phyloP scores from a whole-genome alignment of 2,329 filamentous ascomycete genomes.

The Endothia cerciana region DNA sequence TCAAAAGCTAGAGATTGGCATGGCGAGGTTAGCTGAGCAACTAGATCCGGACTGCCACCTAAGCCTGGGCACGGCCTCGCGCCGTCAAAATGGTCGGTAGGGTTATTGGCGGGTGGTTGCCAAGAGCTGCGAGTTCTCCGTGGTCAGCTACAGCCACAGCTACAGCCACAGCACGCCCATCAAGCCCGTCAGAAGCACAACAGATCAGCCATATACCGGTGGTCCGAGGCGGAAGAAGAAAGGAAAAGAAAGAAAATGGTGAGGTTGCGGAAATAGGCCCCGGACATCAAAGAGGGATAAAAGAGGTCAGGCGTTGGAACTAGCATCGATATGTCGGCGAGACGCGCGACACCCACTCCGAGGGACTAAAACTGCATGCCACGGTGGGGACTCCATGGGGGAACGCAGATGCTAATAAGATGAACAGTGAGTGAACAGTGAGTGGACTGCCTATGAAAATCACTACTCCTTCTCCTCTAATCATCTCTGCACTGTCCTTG shows the following conservation, averaged over 20 bases:
- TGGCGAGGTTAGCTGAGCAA: background rate
- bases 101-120: background rate
- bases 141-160: too few species aligned
- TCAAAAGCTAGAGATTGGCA: background rate
- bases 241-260: background rate
- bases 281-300: background rate
- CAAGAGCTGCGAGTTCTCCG: slow-evolving; percentile 1
- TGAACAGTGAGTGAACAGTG: background rate
- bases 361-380: slow-evolving; percentile 9
- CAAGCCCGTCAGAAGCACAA: background rate
- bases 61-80: background rate
- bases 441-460: background rate
- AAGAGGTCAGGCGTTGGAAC: background rate
- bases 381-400: slow-evolving; percentile 6
- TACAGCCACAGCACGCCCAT: slow-evolving; percentile 7
- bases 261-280: slow-evolving; percentile 1
- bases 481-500: background rate
- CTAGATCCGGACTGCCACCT: background rate
- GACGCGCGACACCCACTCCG: slow-evolving; percentile 1
- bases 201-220: background rate
- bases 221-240: background rate
- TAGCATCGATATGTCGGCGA: background rate
- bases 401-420: slow-evolving; percentile 12
- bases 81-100: background rate
- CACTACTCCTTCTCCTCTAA: background rate